Base-by-base conservation (phyloP, 192 early-diverging fungal species). In the Coemansia sp. region DNA sequence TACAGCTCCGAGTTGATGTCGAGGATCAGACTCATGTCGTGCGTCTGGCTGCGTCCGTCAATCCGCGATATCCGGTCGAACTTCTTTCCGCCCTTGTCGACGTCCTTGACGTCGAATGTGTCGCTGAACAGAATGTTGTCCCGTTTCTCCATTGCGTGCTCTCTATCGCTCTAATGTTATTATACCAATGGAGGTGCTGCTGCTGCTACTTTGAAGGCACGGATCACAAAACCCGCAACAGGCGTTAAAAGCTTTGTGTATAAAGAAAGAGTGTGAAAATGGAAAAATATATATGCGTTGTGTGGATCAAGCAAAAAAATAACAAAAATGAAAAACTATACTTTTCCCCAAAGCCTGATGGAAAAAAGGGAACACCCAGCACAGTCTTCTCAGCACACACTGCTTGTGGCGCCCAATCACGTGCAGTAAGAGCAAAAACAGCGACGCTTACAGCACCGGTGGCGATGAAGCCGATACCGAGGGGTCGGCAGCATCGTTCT, bases 1-100 rank as follows among this genome's bases (percentile, higher is more conserved):
- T 95, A 99, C 16, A 99, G 88, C 72, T 99, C 96, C 40, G 87
- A 90, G 84, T 99, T 99, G 81, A 95, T 88, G 76, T 99, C 98
- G 42, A 99, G 86, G 16, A 89, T 90, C 63, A 99, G 71, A 50
- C 92, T 92, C 87, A 94, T 92, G 77, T 96, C 94, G 74, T 90
- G 88, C 63, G 90, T 90, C 69, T 96, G 94, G 19, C 86, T 87
- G 42, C 89, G 87, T 10, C 88, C 95, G 66, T 85, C 85, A 54
- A 98, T 85, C 11, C 98, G 89, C 41, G 94, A 95, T 19, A 99
- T 95, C 81, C 95, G 85, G 76, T 97, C 95, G 69, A 99, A 99
- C 67, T 92, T 91, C 72, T 96, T 97, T 61, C 95, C 95, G 57
- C 89, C 90, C 60, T 88, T 88, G 84, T 97, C 91, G 42, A 95